Percentiles rank a stretch among this genome's conserved stretches.
Conservation (phyloP, 148 eudicot species). For the Rhododendron vialii region DNA sequence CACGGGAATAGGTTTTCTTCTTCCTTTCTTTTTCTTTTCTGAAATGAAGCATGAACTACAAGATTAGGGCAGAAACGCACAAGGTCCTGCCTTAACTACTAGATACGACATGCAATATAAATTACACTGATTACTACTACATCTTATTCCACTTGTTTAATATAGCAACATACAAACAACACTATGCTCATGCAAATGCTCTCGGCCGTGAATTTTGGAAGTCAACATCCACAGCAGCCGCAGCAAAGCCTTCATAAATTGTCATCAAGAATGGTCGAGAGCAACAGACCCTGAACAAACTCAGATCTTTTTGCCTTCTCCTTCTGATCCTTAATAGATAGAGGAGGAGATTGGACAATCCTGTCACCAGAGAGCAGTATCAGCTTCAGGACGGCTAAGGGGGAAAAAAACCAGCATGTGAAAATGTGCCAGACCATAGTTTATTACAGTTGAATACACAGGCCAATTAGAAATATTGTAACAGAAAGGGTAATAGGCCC, state of each 20-base stretch:
- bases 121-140: slow-evolving; percentile 31
- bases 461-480: not conserved
- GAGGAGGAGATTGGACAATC: slow-evolving; percentile 46
- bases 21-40: not conserved
- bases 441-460: not conserved
- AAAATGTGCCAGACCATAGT: not conserved
- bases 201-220: not conserved
- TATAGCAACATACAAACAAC: slow-evolving; percentile 30
- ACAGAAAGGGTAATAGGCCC: not conserved
- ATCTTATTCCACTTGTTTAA: slow-evolving; percentile 28
- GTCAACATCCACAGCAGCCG: slow-evolving; percentile 1
- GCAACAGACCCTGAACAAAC: slow-evolving; percentile 64
- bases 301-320: slow-evolving; percentile 72
- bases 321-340: slow-evolving; percentile 78
- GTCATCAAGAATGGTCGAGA: slow-evolving; percentile 64
- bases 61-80: not conserved
- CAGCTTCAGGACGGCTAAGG: slow-evolving; percentile 6
- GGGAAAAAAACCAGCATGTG: not conserved
- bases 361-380: slow-evolving; percentile 36
- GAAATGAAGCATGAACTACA: not conserved
- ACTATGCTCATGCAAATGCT: not conserved
- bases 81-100: not conserved
- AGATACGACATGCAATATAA: slow-evolving; percentile 23
- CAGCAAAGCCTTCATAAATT: slow-evolving; percentile 28
- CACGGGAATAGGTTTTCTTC: not conserved